Base-by-base conservation (phyloP, 352 stramenopile genomes). In the Pilasporangium apinafurcum region DNA sequence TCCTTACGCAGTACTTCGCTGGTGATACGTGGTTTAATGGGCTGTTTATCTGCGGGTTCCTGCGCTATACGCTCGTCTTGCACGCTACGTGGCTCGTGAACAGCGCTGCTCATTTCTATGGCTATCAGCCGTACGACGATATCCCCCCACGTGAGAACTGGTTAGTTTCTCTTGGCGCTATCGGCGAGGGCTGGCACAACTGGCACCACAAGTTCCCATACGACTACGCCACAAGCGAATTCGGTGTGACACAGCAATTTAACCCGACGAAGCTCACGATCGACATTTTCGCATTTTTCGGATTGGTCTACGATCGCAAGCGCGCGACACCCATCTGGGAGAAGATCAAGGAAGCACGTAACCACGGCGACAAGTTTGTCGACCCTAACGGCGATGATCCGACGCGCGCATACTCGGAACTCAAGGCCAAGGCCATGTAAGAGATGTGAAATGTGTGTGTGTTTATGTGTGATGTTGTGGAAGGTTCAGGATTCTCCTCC, bases 201-300 rank as follows among this genome's bases (percentile, higher is more conserved):
- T 99, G 95, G 95, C 96, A 99, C 71, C 96, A 99, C 90, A 98
- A 98, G 70, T 99, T 99, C 65, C 96, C 96, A 39, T 99, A 98
- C 78, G 96, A 99, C 62, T 99, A 99, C 72, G 92, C 96, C 40
- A 95, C 96, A n/a, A 96, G 82, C 38, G 96, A 99, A 75, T 98
- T 97, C 60, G 96, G 96, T 28, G 77, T 96, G 41, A 89, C 78
- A 7, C 70, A 67, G 45, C 96, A 99, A 69, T 99, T 98, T 77
- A 99, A 99, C 71, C 96, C 96, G 7, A 98, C 89, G 29, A 99
- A 99, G 70, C 59, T 98, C 37, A 92, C 97, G 44, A 99, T 99
- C 62, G 95, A 98, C 68, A 51, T 86, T 4, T 79, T 96, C 41
- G 92, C 92, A 0, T 37, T 61, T 9, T 32, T 98, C 8, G 96